A percentile compares a stretch with the other conserved stretches of the same genome.
Evolutionary conservation across 768 basidiomycete species (phyloP).

Genomic region (Calocera cornea): DNA sequence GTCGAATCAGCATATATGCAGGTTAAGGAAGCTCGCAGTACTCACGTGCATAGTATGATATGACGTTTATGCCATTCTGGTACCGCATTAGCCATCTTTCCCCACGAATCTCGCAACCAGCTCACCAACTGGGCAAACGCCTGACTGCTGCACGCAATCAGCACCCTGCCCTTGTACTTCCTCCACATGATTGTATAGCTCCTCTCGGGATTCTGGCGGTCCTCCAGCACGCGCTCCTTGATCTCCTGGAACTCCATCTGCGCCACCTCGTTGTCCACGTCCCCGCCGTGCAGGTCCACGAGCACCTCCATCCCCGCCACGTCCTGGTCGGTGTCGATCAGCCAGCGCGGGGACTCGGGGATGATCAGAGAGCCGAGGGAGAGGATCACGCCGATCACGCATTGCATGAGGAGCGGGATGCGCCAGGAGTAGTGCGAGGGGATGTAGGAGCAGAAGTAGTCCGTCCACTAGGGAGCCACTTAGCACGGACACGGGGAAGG

Average conservation of each 20-base stretch:
- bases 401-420: conserved; percentile 77
- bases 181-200: conserved; percentile 75
- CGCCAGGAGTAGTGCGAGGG: conserved; percentile 83
- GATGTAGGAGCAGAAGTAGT: conserved; percentile 85
- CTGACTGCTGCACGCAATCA: conserved; percentile 91
- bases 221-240: conserved; percentile 59
- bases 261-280: conserved; percentile 52
- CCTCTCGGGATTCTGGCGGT: conserved; percentile 44
- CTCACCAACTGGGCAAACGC: conserved; percentile 82
- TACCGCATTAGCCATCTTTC: not conserved
- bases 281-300: conserved; percentile 76
- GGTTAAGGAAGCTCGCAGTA: not conserved
- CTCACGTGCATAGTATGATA: conserved; percentile 89
- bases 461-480: conserved; percentile 53
- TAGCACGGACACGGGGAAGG: not conserved
- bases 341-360: conserved; percentile 89
- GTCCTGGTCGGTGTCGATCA: conserved; percentile 78
- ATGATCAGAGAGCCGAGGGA: conserved; percentile 65
- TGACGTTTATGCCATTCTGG: conserved; percentile 93
- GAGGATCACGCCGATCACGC: conserved; percentile 70
- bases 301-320: conserved; percentile 73
- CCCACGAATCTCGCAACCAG: not conserved
- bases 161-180: conserved; percentile 70
- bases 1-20: not conserved
- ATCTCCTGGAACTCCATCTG: conserved; percentile 82